Evolutionary conservation across 805 yeast species (phyloP), one percentile per base, ranked within the genome.

Genomic region (Wickerhamomyces alni): DNA sequence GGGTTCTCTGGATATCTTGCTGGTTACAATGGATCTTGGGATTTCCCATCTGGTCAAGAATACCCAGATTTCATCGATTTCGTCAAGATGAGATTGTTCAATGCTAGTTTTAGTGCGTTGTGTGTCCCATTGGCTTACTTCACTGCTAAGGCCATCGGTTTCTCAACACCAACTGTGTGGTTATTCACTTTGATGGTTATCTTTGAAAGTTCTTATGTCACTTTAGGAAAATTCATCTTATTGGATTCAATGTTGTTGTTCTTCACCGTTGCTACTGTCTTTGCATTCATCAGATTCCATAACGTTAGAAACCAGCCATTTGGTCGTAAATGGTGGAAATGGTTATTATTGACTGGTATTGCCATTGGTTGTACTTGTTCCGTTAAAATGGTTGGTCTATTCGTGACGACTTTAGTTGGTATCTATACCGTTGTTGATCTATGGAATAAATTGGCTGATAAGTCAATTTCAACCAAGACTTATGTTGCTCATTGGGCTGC

Each of bases 331-430:
- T 91, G 99, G 97, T 93, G 95, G 95, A 79, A 78, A 59, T 91
- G 97, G 96, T 64, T 93, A 38, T 51, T 82, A 18, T 65, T 84
- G 42, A 84, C 95, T 8, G 99, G 99, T 48, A 65, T 87, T 38
- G 69, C 78, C 34, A 78, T 93, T 54, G 98, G 99, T 31, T 85
- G 93, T 61, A 84, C 89, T 16, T 82, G 91, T 57, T 83, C 95
- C 22, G 95, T 88, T 42, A 93, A 93, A 65, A 87, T 89, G 96
- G 98, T 93, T 42, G 99, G 99, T 53, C 72, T 91, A 41, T 87
- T 93, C 55, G 86, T 87, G 44, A 91, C 95, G 41, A 62, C 87
- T 15, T 66, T 88, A 46, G 88, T 93, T 40, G 99, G 99, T 36
- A 74, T 87, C 46, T 87, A 91, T 64, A 88, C 96, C 17, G 70